A percentile compares a stretch with the other conserved stretches of the same genome.
Evolutionary conservation across 169 alveolate species (phyloP).

Genomic region (Cyclospora cayetanensis): DNA sequence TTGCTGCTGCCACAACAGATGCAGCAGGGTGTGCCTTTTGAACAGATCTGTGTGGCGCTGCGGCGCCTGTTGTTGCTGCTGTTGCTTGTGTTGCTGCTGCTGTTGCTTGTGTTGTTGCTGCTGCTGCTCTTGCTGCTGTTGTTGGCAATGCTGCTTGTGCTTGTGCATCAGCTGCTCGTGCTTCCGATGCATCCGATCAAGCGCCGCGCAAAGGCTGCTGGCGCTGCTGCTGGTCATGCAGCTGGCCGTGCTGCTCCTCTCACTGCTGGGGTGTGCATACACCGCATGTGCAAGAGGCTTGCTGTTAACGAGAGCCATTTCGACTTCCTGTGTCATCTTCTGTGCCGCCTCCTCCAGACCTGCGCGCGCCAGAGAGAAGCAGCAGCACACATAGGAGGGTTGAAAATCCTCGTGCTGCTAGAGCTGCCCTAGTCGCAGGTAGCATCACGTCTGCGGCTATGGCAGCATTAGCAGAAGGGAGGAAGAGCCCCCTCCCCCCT

Average conservation of each 20-base stretch:
- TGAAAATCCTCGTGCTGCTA: neutral
- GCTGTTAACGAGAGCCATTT: constrained; percentile 93
- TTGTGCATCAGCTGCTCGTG: too few species aligned
- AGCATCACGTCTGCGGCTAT: neutral
- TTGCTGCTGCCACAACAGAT: too few species aligned
- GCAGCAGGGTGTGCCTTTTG: too few species aligned
- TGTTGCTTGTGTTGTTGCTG: too few species aligned
- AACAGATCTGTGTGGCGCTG: too few species aligned
- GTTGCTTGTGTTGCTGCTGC: too few species aligned
- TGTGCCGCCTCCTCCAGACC: constrained; percentile 84
- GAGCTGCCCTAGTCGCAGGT: neutral
- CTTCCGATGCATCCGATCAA: neutral
- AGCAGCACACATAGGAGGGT: neutral
- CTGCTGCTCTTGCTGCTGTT: too few species aligned
- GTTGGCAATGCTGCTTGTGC: too few species aligned
- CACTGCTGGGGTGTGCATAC: constrained; percentile 64
- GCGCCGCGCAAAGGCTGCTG: neutral
- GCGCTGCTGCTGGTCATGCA: constrained; percentile 44
- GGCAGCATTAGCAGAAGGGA: neutral
- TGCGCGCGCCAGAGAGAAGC: neutral
- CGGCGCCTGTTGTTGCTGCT: too few species aligned
- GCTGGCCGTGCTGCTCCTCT: too few species aligned
- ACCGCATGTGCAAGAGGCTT: constrained; percentile 75
- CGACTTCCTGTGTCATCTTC: constrained; percentile 89
- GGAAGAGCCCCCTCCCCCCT: neutral